Evolutionary conservation across 768 basidiomycete species (phyloP), one percentile per base, ranked within the genome.

Genomic region (Phylloporus scabripes): DNA sequence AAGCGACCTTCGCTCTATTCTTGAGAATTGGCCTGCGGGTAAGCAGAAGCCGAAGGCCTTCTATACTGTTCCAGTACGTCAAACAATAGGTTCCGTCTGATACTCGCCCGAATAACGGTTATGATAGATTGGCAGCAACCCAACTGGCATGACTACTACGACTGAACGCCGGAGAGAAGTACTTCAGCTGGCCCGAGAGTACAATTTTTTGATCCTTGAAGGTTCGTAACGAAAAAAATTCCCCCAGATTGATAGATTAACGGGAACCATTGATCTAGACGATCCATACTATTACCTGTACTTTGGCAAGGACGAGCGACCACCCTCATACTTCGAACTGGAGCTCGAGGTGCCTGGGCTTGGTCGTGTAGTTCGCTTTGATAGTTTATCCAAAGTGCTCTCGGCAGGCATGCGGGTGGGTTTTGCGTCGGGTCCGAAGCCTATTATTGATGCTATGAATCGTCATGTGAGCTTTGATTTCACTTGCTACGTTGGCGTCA

Each of bases 361-460:
- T 17, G 93, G 93, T 3, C 80, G 83, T 11, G 91, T 95, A 29
- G 58, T 95, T n/a, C 81, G 93, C 38, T 92, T 95, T 64, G 93
- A 96, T 63, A 91, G 87, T 60, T 74, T 95, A 46, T 90, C 87
- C 45, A 96, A 96, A 71, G 72, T 94, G 36, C 73, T 84, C 18
- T 83, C 82, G 14, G 76, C 82, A n/a, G 87, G 89, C 15, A 79
- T 90, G 60, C 81, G 89, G 17, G 74, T 93, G 53, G 92, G 92
- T 6, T 92, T 87, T 61, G 81, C 79, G 3, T 81, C 85, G 8
- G 92, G 87, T 8, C 91, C 93, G 12, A 74, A 74, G 41, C 65
- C 72, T 10, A 70, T 96, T 29, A 61, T 90, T 15, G 70, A 79
- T 39, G 80, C 80, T 1, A 85, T 94, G 43, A 83, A 92, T 62